Percentiles rank a stretch among this genome's conserved stretches.
Conservation (phyloP, 805 yeast species). For the Blastobotrys muscicola region DNA sequence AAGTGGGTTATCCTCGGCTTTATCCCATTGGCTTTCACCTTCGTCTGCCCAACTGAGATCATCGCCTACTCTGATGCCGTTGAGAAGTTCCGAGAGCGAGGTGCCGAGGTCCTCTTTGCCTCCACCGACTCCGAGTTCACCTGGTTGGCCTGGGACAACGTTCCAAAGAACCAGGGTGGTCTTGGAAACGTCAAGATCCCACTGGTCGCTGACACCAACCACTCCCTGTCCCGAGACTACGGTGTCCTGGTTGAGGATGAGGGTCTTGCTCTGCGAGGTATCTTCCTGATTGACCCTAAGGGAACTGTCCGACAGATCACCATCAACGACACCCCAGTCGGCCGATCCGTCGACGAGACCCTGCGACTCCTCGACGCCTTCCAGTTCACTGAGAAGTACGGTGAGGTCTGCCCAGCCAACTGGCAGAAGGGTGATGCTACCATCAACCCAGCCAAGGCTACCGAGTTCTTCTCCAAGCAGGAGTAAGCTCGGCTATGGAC, state of each 20-base stretch:
- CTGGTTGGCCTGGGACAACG: conserved; percentile 96
- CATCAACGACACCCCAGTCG: conserved; percentile 98
- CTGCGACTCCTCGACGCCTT: conserved; percentile 96
- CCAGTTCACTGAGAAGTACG: conserved; percentile 98
- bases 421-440: conserved; percentile 95
- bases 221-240: conserved; percentile 86
- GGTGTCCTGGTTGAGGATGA: conserved; percentile 96
- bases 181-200: conserved; percentile 93
- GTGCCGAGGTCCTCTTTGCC: conserved; percentile 84
- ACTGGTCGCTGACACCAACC: conserved; percentile 94
- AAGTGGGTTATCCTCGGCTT: conserved; percentile 96
- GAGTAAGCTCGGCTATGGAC: conserved; percentile 1
- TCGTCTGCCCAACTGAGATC: conserved; percentile 99
- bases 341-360: conserved; percentile 97
- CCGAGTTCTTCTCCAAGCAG: conserved; percentile 52
- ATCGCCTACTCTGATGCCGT: conserved; percentile 96
- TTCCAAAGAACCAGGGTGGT: conserved; percentile 95
- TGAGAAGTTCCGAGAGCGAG: conserved; percentile 78
- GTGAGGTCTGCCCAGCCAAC: conserved; percentile 99
- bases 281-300: conserved; percentile 94
- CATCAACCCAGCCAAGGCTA: conserved; percentile 69
- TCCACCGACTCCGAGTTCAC: conserved; percentile 98
- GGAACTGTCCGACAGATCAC: conserved; percentile 94
- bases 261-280: conserved; percentile 96
- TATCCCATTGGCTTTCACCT: conserved; percentile 98